These are phyloP conservation scores for Capsicum rhomboideum DNA, from an alignment of 257 asterid genomes.

Conservation along the genomic window DNA sequence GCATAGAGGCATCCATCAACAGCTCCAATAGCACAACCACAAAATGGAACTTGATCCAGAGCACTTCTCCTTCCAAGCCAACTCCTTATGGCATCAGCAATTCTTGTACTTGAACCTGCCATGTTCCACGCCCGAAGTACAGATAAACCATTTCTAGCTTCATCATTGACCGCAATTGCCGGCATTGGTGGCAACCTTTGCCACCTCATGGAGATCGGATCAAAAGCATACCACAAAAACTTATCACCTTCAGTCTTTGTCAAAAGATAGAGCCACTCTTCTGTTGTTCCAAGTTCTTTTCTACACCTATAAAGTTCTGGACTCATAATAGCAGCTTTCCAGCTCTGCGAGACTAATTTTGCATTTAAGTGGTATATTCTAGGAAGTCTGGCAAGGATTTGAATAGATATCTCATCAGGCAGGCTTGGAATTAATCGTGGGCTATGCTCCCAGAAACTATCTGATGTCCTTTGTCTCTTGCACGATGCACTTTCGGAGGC, in stretches of 20 bases:
- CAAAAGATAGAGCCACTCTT: constrained; percentile 79
- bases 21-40: constrained; percentile 84
- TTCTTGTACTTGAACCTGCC: constrained; percentile 34
- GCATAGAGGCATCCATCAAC: constrained; percentile 72
- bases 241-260: constrained; percentile 50
- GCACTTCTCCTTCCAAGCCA: constrained; percentile 61
- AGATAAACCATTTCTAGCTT: constrained; percentile 31
- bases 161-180: constrained; percentile 28
- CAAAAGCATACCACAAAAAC: constrained; percentile 74
- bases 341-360: constrained; percentile 57
- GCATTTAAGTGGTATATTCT: constrained; percentile 41
- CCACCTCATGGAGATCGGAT: constrained; percentile 63
- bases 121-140: constrained; percentile 54
- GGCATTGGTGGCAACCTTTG: constrained; percentile 80
- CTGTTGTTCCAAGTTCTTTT: constrained; percentile 60
- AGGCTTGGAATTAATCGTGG: constrained; percentile 60
- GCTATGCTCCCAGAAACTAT: constrained; percentile 58
- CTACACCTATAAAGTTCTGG: constrained; percentile 55
- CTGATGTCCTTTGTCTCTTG: constrained; percentile 61
- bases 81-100: constrained; percentile 57
- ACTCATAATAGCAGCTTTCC: constrained; percentile 64
- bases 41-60: constrained; percentile 57
- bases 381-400: constrained; percentile 76
- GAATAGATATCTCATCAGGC: constrained; percentile 80
- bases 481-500: constrained; percentile 46